These are phyloP conservation scores for Cairneyella variabilis DNA, from an alignment of 495 filamentous ascomycete genomes.

Conservation along the genomic window DNA sequence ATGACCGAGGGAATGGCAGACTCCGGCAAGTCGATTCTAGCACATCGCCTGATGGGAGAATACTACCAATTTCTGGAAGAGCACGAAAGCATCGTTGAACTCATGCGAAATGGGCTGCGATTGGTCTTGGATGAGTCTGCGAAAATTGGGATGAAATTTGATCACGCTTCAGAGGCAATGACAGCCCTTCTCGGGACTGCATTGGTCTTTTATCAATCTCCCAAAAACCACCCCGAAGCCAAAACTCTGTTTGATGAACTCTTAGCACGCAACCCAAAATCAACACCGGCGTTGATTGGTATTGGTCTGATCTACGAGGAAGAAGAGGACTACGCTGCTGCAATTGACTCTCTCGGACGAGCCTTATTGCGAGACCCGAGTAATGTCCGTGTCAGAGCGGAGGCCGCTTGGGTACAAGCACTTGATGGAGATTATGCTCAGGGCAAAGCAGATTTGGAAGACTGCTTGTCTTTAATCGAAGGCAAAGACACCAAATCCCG, in stretches of 20 bases:
- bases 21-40: conserved; percentile 68
- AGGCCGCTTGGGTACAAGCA: conserved; percentile 86
- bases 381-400: conserved; percentile 73
- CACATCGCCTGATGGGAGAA: conserved; percentile 79
- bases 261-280: conserved; percentile 63
- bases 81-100: conserved; percentile 76
- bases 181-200: conserved; percentile 76
- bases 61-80: conserved; percentile 86
- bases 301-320: conserved; percentile 89
- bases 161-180: conserved; percentile 66
- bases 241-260: conserved; percentile 76
- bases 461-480: conserved; percentile 45
- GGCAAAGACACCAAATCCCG: conserved; percentile 49
- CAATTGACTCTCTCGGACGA: conserved; percentile 70
- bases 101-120: conserved; percentile 65
- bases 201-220: conserved; percentile 81
- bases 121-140: conserved; percentile 54
- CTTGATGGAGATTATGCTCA: conserved; percentile 67
- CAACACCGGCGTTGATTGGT: conserved; percentile 79
- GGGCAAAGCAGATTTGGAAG: conserved; percentile 64
- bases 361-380: conserved; percentile 65
- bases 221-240: conserved; percentile 85
- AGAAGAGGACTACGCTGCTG: conserved; percentile 77
- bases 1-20: conserved; percentile 80
- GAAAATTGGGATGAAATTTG: conserved; percentile 62